Percentiles rank a stretch among this genome's conserved stretches.
These are phyloP conservation scores for Cladorrhinum samala DNA, from an alignment of 495 filamentous ascomycete species.

Conservation along the genomic window DNA sequence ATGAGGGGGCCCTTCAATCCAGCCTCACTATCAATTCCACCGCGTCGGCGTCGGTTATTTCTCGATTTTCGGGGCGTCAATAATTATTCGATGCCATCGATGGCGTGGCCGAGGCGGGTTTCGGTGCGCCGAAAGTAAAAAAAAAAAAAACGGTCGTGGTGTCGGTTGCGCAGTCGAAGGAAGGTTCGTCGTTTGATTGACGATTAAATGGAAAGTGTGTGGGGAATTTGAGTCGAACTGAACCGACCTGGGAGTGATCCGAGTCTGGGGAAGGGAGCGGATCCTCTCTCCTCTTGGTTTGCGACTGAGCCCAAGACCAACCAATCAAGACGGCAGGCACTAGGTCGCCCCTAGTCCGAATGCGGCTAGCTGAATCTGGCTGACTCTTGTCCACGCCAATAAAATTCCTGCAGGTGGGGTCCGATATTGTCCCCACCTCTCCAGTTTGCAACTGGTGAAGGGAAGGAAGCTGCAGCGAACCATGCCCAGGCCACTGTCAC, in stretches of 20 bases:
- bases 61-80: background rate
- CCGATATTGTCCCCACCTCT: background rate
- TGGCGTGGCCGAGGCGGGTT: background rate
- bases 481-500: background rate
- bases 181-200: background rate
- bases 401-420: background rate
- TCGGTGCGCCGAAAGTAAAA: too few species aligned
- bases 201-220: background rate
- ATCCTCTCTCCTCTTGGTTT: background rate
- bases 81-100: conserved; percentile 17
- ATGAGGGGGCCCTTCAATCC: conserved; percentile 41
- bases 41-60: background rate
- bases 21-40: conserved; percentile 13
- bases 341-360: background rate
- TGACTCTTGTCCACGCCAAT: background rate
- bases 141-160: background rate
- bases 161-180: background rate
- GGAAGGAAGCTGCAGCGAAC: background rate
- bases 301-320: background rate
- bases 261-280: background rate
- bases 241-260: background rate
- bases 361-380: background rate
- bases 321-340: background rate
- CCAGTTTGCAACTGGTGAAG: background rate
- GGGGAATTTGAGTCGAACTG: background rate